Conservation (phyloP, 1,284 basidiomycete genomes). For the Hortiboletus rubellus region DNA sequence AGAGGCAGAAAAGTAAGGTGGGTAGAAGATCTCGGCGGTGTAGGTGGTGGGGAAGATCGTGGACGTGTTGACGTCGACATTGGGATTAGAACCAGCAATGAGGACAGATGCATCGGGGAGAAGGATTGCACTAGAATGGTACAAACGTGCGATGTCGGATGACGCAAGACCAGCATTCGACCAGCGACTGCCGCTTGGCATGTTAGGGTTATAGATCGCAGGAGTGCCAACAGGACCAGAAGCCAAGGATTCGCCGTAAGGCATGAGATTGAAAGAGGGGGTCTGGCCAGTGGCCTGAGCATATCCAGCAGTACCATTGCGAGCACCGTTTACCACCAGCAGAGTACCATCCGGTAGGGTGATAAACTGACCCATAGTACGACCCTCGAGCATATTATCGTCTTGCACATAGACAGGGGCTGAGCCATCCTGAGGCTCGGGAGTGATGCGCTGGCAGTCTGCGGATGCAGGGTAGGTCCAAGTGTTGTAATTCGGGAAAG, state of each 20-base stretch:
- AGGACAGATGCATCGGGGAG: constrained; percentile 87
- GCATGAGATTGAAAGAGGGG: constrained; percentile 49
- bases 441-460: constrained; percentile 75
- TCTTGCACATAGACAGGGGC: constrained; percentile 57
- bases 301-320: constrained; percentile 77
- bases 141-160: constrained; percentile 73
- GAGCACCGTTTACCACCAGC: constrained; percentile 76
- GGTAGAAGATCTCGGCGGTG: constrained; percentile 85
- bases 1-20: constrained; percentile 75
- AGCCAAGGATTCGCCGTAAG: constrained; percentile 63
- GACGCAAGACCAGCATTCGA: constrained; percentile 61
- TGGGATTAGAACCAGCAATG: constrained; percentile 92
- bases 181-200: constrained; percentile 69
- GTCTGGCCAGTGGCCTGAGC: constrained; percentile 54
- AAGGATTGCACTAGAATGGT: constrained; percentile 88
- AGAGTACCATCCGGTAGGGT: constrained; percentile 75
- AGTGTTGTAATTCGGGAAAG: constrained; percentile 64
- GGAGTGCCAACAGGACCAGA: constrained; percentile 67
- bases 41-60: constrained; percentile 85
- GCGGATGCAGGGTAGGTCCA: constrained; percentile 62
- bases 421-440: constrained; percentile 71
- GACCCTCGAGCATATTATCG: constrained; percentile 73
- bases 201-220: constrained; percentile 75
- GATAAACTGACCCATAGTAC: constrained; percentile 89
- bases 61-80: constrained; percentile 75